Conservation (phyloP, 208 protist genomes). For the Wallacemonas sp. region DNA sequence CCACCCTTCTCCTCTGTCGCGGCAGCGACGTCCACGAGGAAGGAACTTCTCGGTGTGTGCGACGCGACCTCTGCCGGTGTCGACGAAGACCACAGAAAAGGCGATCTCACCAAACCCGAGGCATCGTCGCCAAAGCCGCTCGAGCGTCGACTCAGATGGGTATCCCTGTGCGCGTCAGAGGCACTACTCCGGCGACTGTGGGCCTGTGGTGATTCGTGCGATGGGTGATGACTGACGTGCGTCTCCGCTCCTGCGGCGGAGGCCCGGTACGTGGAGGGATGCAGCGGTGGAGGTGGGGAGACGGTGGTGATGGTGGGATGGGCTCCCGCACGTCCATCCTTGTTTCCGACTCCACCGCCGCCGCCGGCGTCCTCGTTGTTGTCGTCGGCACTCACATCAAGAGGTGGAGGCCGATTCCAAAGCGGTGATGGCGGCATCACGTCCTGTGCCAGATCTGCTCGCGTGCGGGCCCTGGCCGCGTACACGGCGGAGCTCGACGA, state of each 20-base stretch:
- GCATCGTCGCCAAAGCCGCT: neutral
- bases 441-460: neutral
- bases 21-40: neutral
- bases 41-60: neutral
- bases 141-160: neutral
- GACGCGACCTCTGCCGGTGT: neutral
- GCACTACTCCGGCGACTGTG: neutral
- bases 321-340: too few species aligned
- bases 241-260: too few species aligned
- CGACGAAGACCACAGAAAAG: neutral
- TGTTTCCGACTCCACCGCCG: too few species aligned
- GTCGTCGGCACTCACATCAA: too few species aligned
- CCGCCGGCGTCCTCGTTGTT: too few species aligned
- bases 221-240: too few species aligned
- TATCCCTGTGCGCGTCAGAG: neutral
- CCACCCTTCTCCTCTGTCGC: neutral
- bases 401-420: too few species aligned
- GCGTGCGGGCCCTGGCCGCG: too few species aligned
- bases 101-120: slow-evolving; percentile 4
- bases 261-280: too few species aligned
- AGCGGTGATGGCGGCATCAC: slow-evolving; percentile 5
- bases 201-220: neutral
- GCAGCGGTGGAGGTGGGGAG: too few species aligned
- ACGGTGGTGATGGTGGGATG: too few species aligned
- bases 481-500: too few species aligned